Conservation (phyloP, 2,329 filamentous ascomycete genomes). For the Pezizomycotina sp. region DNA sequence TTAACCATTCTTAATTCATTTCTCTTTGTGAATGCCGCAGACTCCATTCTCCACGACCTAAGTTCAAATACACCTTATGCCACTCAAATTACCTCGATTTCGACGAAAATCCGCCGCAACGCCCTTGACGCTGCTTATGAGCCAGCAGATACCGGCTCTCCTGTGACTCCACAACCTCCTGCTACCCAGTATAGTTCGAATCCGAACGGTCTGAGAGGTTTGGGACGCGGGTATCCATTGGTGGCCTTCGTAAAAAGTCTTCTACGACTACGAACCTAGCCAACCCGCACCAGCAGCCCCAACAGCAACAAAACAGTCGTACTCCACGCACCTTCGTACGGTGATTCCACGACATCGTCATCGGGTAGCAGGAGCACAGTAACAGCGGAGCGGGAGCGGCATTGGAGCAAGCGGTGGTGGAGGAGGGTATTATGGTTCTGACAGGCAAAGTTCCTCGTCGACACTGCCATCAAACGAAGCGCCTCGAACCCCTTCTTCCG, state of each 20-base stretch:
- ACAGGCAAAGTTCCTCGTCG: slow-evolving; percentile 18
- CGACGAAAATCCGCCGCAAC: slow-evolving; percentile 26
- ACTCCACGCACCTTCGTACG: slow-evolving; percentile 18
- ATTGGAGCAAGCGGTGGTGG: too few relatives aligned
- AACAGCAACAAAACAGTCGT: slow-evolving; percentile 5
- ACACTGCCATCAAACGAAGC: slow-evolving; percentile 17
- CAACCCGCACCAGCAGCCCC: slow-evolving; percentile 8
- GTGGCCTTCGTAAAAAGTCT: slow-evolving; percentile 18
- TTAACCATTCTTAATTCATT: too few relatives aligned
- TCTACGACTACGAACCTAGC: slow-evolving; percentile 18
- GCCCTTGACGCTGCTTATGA: slow-evolving; percentile 25
- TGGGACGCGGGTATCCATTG: slow-evolving; percentile 20
- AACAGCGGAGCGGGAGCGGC: slow-evolving; percentile 19
- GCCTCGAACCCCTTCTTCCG: slow-evolving; percentile 17
- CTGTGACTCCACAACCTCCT: slow-evolving; percentile 19
- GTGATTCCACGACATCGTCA: slow-evolving; percentile 18
- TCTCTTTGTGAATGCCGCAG: too few relatives aligned
- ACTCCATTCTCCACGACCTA: too few relatives aligned
- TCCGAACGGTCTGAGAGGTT: slow-evolving; percentile 20
- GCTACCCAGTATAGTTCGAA: slow-evolving; percentile 19
- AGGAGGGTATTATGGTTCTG: slow-evolving; percentile 20
- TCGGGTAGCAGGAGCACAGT: slow-evolving; percentile 19
- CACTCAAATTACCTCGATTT: slow-evolving; percentile 27
- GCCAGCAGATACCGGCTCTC: slow-evolving; percentile 24
- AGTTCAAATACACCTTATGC: slow-evolving; percentile 22